phyloP scores from a whole-genome alignment of 441 rosid species.

The Gossypium davidsonii region DNA sequence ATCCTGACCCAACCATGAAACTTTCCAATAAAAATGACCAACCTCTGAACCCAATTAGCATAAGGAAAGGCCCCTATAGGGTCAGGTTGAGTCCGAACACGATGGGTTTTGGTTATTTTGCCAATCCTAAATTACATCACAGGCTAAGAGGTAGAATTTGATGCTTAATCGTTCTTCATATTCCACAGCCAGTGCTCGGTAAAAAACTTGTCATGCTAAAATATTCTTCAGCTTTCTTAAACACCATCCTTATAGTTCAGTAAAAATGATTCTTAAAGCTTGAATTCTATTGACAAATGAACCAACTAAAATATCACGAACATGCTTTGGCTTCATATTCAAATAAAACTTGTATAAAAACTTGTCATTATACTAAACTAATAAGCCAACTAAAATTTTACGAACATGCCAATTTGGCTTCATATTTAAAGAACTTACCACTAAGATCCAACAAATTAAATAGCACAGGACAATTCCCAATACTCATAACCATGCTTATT shows the following conservation, averaged over 20 bases:
- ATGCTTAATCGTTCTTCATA: neutral
- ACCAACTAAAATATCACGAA: neutral
- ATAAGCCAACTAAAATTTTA: neutral
- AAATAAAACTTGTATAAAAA: neutral
- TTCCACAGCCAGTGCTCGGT: neutral
- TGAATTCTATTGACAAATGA: no score
- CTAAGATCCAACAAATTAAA: slow-evolving; percentile 62
- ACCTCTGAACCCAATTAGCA: neutral
- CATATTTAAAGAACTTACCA: slow-evolving; percentile 34
- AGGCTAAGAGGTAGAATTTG: no score
- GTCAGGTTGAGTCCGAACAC: neutral
- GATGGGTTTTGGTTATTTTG: neutral
- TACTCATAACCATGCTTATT: slow-evolving; percentile 53
- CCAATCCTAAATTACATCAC: neutral
- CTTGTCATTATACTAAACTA: neutral
- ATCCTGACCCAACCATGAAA: neutral
- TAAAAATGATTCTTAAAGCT: neutral
- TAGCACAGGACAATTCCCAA: slow-evolving; percentile 54
- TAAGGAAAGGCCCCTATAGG: neutral
- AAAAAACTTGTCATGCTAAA: neutral
- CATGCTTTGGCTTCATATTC: no score
- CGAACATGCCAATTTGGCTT: neutral
- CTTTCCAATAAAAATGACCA: neutral
- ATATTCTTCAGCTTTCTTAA: neutral
- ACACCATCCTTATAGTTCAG: neutral